Evolutionary conservation across 202 grass and related monocot genomes (phyloP).

Genomic region (Elaeis oleifera): DNA sequence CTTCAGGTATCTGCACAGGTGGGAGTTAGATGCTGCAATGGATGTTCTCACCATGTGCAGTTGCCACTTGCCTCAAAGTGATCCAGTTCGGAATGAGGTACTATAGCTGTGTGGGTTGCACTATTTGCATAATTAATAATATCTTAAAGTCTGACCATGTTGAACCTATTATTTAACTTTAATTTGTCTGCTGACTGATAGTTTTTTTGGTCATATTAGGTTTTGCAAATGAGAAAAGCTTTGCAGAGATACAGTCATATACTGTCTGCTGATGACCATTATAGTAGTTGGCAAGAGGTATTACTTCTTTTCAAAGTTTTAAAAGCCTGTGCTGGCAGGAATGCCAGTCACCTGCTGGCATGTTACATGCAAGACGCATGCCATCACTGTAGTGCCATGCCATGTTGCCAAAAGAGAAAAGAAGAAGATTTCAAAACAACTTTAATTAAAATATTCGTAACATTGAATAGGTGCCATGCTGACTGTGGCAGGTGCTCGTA

Average conservation of each 20-base stretch:
- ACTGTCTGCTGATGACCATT: constrained; percentile 67
- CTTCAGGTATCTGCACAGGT: constrained; percentile 56
- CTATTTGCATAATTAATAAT: constrained; percentile 11
- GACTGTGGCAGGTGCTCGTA: no score
- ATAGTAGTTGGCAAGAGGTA: constrained; percentile 95
- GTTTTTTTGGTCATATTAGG: constrained; percentile 28
- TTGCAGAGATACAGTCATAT: constrained; percentile 73
- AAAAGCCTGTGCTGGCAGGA: background rate
- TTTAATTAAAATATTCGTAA: no score
- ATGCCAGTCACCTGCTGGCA: no score
- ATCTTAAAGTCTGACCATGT: background rate
- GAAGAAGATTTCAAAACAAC: no score
- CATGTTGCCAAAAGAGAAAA: no score
- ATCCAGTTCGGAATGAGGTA: constrained; percentile 67
- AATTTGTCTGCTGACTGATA: constrained; percentile 15
- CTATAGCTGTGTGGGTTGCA: constrained; percentile 11
- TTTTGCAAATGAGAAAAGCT: constrained; percentile 68
- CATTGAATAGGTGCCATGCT: no score
- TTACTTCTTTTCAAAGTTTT: constrained; percentile 12
- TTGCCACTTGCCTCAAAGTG: constrained; percentile 72
- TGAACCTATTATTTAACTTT: constrained; percentile 5
- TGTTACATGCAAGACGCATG: no score
- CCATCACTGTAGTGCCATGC: no score
- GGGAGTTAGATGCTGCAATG: constrained; percentile 77
- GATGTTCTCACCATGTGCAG: constrained; percentile 88